phyloP scores from a whole-genome alignment of 495 filamentous ascomycete species.

The Lineolata rhizophorae region DNA sequence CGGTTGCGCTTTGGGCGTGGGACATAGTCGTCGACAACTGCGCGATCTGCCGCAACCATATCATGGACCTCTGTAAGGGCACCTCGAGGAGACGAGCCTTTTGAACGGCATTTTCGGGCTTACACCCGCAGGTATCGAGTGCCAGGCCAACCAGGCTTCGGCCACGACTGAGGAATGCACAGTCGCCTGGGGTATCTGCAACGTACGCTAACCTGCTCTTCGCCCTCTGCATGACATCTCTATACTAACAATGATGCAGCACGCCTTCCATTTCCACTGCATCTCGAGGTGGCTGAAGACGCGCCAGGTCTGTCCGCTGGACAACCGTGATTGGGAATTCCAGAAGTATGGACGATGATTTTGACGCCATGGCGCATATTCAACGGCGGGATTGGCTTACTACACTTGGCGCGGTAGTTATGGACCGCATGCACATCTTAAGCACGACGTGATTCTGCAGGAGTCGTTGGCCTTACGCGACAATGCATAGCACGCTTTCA shows the following conservation, averaged over 20 bases:
- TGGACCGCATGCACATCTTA: no score
- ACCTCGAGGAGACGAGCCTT: not conserved
- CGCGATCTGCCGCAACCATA: conserved; percentile 97
- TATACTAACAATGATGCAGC: conserved; percentile 34
- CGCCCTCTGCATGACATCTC: no score
- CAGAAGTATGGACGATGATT: conserved; percentile 91
- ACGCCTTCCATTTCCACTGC: conserved; percentile 99
- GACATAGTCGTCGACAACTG: conserved; percentile 99
- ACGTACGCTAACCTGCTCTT: conserved; percentile 57
- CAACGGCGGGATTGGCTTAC: no score
- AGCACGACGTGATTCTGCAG: no score
- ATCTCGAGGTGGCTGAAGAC: conserved; percentile 99
- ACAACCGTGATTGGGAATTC: conserved; percentile 99
- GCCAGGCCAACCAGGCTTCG: conserved; percentile 97
- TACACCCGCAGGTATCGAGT: conserved; percentile 59
- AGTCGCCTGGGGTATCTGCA: conserved; percentile 98
- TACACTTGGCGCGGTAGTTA: no score
- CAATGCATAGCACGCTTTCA: no score
- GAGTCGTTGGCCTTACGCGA: not conserved
- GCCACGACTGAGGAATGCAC: conserved; percentile 96
- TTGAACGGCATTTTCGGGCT: no score
- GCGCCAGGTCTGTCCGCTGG: conserved; percentile 92
- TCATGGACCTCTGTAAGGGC: conserved; percentile 87
- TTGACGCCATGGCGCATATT: no score
- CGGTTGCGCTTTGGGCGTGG: conserved; percentile 98